Conservation (phyloP, 805 yeast species). For the Cyberlindnera japonica region DNA sequence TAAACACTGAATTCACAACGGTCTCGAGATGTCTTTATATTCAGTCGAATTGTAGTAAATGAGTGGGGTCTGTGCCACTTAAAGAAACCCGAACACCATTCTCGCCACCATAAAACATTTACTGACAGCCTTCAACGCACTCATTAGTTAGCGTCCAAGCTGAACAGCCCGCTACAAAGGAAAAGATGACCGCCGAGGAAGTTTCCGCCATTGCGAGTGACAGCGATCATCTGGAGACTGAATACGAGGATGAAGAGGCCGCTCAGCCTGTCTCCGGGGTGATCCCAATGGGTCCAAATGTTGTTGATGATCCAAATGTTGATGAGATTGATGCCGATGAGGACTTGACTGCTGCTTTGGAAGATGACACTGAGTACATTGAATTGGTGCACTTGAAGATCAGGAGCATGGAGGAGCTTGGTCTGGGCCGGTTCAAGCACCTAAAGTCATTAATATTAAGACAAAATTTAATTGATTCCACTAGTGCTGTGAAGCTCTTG, state of each 20-base stretch:
- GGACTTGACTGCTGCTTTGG: slow-evolving; percentile 53
- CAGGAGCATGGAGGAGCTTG: slow-evolving; percentile 55
- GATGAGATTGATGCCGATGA: slow-evolving; percentile 66
- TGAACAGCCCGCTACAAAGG: too few relatives aligned
- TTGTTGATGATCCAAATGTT: slow-evolving; percentile 33
- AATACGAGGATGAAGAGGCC: slow-evolving; percentile 15
- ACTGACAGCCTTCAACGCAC: neutral
- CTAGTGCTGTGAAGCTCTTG: slow-evolving; percentile 63
- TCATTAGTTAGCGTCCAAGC: neutral
- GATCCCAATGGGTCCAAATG: slow-evolving; percentile 10
- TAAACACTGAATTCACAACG: slow-evolving; percentile 1
- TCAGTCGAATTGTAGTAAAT: too few relatives aligned
- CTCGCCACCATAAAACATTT: slow-evolving; percentile 1
- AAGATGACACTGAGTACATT: slow-evolving; percentile 54
- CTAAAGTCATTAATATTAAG: slow-evolving; percentile 68
- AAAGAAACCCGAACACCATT: slow-evolving; percentile 1
- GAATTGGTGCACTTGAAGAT: slow-evolving; percentile 73
- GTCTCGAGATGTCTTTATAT: neutral
- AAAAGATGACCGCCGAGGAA: slow-evolving; percentile 9
- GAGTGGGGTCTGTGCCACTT: too few relatives aligned
- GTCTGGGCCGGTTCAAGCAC: slow-evolving; percentile 51
- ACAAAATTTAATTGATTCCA: slow-evolving; percentile 76
- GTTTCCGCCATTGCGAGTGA: slow-evolving; percentile 14
- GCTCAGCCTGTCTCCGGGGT: slow-evolving; percentile 10
- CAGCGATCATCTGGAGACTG: slow-evolving; percentile 25